phyloP scores from a whole-genome alignment of 116 monocot species.

The Trichopus zeylanicus region DNA sequence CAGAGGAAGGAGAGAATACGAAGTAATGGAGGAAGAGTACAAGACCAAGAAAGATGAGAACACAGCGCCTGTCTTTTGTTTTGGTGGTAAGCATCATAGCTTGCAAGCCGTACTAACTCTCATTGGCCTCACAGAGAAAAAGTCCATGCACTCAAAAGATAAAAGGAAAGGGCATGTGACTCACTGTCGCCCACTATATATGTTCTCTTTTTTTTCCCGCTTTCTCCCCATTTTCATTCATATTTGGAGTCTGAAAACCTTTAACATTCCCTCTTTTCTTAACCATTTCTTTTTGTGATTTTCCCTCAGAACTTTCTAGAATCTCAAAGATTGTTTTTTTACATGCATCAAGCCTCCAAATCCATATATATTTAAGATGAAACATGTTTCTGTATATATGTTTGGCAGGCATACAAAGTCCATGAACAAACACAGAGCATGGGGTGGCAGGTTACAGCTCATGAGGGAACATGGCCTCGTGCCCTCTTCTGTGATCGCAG shows the following conservation, averaged over 20 bases:
- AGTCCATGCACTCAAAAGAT: not conserved
- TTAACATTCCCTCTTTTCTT: no score
- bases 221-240: no score
- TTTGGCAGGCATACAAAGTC: not conserved
- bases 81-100: slow-evolving; percentile 7
- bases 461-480: slow-evolving; percentile 1
- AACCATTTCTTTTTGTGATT: no score
- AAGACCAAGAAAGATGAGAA: not conserved
- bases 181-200: slow-evolving; percentile 11
- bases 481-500: not conserved
- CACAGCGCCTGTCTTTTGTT: not conserved
- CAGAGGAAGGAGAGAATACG: not conserved
- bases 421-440: not conserved
- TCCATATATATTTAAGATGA: not conserved
- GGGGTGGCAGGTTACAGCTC: not conserved
- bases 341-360: no score
- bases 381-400: not conserved
- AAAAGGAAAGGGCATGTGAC: slow-evolving; percentile 10
- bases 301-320: not conserved
- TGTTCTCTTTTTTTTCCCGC: not conserved
- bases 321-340: no score
- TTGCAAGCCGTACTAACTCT: not conserved
- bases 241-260: no score
- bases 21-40: not conserved
- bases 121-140: slow-evolving; percentile 5